Evolutionary conservation across 129 eudicot species (phyloP), one percentile per base, ranked within the genome.

Genomic region (Saussurea involucrata): DNA sequence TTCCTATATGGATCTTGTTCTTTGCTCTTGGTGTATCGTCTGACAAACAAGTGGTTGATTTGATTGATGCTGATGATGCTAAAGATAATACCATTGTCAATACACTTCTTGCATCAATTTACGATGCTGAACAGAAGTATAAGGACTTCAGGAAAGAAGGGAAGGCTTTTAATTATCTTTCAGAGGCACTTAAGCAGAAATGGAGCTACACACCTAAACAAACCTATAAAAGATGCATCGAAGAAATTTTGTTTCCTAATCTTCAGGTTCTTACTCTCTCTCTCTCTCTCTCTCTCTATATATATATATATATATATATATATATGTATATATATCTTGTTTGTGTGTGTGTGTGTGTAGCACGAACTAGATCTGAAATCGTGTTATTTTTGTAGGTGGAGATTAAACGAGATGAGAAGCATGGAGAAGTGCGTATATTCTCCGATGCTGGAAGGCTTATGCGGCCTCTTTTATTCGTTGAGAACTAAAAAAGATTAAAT

Each of bases 371-470:
- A 18, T 21, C 37, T 17, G 24, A 22, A 18, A 68, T 68, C 24
- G 24, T 29, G 27, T 46, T 61, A 79, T n/a, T 44, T 69, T 68
- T 72, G 69, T 73, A 95, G 98, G 88, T 91, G 74, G 98, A 95
- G 77, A 83, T 95, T 71, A 89, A 86, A 80, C 84, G 88, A 63
- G 98, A 95, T 49, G 81, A 83, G 61, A 86, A 87, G 73, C 83
- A 91, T 46, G 32, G 71, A 37, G 98, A 95, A 84, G 98, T 95
- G 58, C 90, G 96, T 44, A 87, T 95, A 69, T 89, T 89, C 80
- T 78, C 88, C 73, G 98, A 95, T 87, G 90, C 98, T 49, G 98
- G 98, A 83, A 91, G 98, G 75, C 85, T 95, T 37, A 84, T 95
- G 72, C 97, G 98, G 5, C 98, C 98, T 21, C 98, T 95, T 80